These are phyloP conservation scores for Penicillium longicatenatum DNA, from an alignment of 495 filamentous ascomycete genomes.

Conservation along the genomic window DNA sequence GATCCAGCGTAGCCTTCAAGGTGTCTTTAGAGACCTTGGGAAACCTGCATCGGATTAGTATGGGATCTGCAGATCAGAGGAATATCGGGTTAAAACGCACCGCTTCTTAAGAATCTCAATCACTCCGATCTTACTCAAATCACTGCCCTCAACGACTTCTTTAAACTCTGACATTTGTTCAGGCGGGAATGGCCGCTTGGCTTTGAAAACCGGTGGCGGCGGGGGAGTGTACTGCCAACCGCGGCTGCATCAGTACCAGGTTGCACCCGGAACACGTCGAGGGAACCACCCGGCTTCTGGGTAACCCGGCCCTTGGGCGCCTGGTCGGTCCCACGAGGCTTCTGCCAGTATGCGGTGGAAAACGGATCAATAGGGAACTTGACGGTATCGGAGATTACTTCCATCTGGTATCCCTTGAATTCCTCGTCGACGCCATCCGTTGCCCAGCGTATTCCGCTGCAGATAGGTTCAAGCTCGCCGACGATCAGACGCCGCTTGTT, in stretches of 20 bases:
- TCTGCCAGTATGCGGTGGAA: slow-evolving; percentile 77
- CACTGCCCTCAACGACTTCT: slow-evolving; percentile 64
- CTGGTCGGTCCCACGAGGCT: slow-evolving; percentile 27
- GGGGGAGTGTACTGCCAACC: slow-evolving; percentile 13
- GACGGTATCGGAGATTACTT: slow-evolving; percentile 62
- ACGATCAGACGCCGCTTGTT: slow-evolving; percentile 53
- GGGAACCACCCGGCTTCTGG: slow-evolving; percentile 15
- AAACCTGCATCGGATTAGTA: slow-evolving; percentile 47
- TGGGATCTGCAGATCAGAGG: background rate
- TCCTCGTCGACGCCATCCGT: slow-evolving; percentile 51
- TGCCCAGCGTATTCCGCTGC: slow-evolving; percentile 82
- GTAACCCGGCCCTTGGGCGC: slow-evolving; percentile 15
- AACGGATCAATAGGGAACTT: slow-evolving; percentile 78
- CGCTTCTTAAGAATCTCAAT: slow-evolving; percentile 74
- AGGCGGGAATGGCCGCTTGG: slow-evolving; percentile 46
- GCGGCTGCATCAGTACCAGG: slow-evolving; percentile 12
- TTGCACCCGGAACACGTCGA: slow-evolving; percentile 30
- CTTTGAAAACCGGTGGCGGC: slow-evolving; percentile 25
- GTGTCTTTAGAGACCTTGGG: slow-evolving; percentile 69
- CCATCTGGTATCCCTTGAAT: slow-evolving; percentile 62
- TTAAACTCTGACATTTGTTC: slow-evolving; percentile 76
- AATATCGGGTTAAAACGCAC: slow-evolving; percentile 27
- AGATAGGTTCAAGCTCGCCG: slow-evolving; percentile 73
- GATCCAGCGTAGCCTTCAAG: slow-evolving; percentile 70
- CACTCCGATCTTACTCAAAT: slow-evolving; percentile 73